Base-by-base conservation (phyloP, 2,329 filamentous ascomycete species). In the Diaporthe sp. region DNA sequence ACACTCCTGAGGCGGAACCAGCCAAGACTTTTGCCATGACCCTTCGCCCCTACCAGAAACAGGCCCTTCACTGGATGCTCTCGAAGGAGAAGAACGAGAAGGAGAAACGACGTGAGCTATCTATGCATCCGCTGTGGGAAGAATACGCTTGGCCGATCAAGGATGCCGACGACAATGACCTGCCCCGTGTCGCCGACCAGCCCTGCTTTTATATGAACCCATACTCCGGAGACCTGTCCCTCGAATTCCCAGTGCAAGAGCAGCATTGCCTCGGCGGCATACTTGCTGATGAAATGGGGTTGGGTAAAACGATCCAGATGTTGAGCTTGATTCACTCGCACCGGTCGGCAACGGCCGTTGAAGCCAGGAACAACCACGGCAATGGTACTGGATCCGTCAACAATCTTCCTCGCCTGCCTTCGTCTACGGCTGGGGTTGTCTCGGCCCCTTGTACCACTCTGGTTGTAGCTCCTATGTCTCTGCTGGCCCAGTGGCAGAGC, bases 271-370 rank as follows among this genome's bases (percentile, higher is more conserved):
- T 98, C 0, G 97, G 97, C 59, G 97, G 97, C 8, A 94, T 99
- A 74, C 87, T 99, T 57, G 97, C 97, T 12, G 97, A 99, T 80
- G 94, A 98, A 84, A 99, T 99, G 97, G 97, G 97, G 62, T 88
- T 99, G 2, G 97, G 97, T 46, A 99, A 99, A 86, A 99, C 97
- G 0, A 98, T 99, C 72, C 96, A 99, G 82, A 98, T 99, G 95
- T 91, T 99, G 77, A 97, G 95, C 84, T 87, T 99, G 68, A 90
- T 99, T 7, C 97, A 99, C 82, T 91, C 94, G 0, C 94, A 98
- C 82, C 92, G 90, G 77, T 93, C 92, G 4, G 88, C 93, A 31
- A 81, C 87, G 19, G 86, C 87, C 5, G 80, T 83, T 19, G 81
- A 83, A 34, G 82, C 85, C 28, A 84, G 85, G n/a, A 78, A 80